These are phyloP conservation scores for Warburgia ugandensis DNA, from an alignment of 164 flowering plant species.

Conservation along the genomic window DNA sequence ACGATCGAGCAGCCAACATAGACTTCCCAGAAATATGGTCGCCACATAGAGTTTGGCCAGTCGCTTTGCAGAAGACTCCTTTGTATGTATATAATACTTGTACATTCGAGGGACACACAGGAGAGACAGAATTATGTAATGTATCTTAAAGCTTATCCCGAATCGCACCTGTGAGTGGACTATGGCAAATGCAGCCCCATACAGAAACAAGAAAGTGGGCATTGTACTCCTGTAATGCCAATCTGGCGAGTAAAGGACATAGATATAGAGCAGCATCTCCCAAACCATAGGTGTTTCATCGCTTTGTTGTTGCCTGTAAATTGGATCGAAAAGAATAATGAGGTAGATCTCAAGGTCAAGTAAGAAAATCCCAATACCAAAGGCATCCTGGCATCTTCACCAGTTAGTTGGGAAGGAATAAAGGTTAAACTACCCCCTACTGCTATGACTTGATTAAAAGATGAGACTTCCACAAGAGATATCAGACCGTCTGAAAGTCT, in stretches of 20 bases:
- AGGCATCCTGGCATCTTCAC: no score
- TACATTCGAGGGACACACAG: constrained; percentile 80
- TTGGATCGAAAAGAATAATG: neutral
- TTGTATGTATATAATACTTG: constrained; percentile 72
- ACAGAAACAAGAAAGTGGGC: constrained; percentile 74
- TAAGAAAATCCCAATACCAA: no score
- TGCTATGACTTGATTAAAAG: no score
- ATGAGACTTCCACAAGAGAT: no score
- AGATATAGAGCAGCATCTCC: constrained; percentile 76
- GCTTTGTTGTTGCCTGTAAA: constrained; percentile 41
- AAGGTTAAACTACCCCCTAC: no score
- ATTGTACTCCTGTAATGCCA: constrained; percentile 87
- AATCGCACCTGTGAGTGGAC: constrained; percentile 48
- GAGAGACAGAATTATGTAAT: constrained; percentile 55
- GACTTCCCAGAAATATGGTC: constrained; percentile 38
- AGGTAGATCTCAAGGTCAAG: neutral
- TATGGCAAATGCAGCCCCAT: constrained; percentile 62
- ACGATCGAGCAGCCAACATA: constrained; percentile 65
- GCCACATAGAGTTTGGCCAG: constrained; percentile 53
- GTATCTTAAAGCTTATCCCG: constrained; percentile 56
- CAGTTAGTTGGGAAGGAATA: no score
- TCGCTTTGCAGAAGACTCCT: constrained; percentile 46
- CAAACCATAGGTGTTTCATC: constrained; percentile 77
- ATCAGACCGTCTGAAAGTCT: no score
- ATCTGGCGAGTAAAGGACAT: constrained; percentile 78